Base-by-base conservation (phyloP, 176 grass and related monocot species). In the Stipa capillata region DNA sequence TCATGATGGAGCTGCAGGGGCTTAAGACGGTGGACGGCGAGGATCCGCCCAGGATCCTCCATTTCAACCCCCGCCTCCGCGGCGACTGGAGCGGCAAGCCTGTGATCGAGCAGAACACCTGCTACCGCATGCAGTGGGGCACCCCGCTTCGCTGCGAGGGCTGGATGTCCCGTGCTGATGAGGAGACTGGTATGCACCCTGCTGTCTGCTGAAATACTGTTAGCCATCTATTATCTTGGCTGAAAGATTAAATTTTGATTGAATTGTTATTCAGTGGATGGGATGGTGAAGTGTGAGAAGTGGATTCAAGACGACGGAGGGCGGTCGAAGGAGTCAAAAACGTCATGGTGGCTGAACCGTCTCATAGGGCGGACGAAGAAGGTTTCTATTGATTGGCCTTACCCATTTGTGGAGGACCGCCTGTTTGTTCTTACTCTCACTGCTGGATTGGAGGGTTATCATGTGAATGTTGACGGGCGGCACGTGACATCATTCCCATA, bases 71-170 rank as follows among this genome's bases (percentile, higher is more conserved):
- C 7, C 82, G 96, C 32, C 91, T 99, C 39, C 89, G 86, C 17
- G 96, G 96, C 0, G 96, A 99, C 79, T 99, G 96, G 96, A 99
- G 96, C 70, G 89, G 82, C 49, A 95, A 89, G 60, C 96, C 92
- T 0, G 92, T 93, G 31, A 99, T 99, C 56, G 96, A 99, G 88
- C 90, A 93, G 88, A 99, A 99, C 79, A 95, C 96, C 36, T 99
- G 96, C 83, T 99, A 99, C 83, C 84, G 96, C 53, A 95, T 95
- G 92, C 96, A 99, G 84, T 99, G 96, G 96, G 96, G 96, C 41
- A 85, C 82, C 7, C 41, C 96, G 3, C 72, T 92, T 37, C 83
- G 92, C 3, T 99, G 96, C 15, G 90, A 99, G 33, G 96, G 96
- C 18, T 87, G 90, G 92, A 91, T 90, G 60, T 95, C 96, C 55